phyloP scores from a whole-genome alignment of 2,329 filamentous ascomycete species.

The Diaporthe sp. region DNA sequence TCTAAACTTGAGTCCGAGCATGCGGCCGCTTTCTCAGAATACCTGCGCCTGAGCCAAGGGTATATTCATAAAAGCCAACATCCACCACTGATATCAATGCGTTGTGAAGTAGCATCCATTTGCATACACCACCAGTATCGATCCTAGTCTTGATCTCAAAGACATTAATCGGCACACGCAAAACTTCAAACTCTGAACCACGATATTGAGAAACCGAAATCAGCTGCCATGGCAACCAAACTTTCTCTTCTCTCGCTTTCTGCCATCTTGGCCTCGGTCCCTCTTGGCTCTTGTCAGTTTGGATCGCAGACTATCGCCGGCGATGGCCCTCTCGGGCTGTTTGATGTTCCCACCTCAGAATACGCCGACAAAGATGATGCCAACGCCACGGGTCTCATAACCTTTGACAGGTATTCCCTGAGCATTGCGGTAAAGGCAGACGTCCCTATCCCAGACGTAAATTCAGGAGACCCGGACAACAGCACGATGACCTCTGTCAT shows the following conservation, averaged over 20 bases:
- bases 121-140: not conserved
- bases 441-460: not conserved
- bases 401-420: not conserved
- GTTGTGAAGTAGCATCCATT: not conserved
- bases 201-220: not conserved
- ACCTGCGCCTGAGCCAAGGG: not conserved
- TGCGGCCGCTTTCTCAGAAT: not conserved
- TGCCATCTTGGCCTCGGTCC: not conserved
- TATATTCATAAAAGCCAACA: not conserved
- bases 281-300: not conserved
- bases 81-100: not conserved
- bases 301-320: not conserved
- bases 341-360: not conserved
- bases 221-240: not conserved
- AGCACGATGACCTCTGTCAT: slow-evolving; percentile 8
- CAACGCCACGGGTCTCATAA: slow-evolving; percentile 6
- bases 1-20: not conserved
- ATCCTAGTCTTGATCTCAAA: not conserved
- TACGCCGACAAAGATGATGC: not conserved
- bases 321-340: not conserved
- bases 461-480: not conserved
- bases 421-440: slow-evolving; percentile 1
- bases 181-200: no score
- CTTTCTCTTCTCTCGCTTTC: not conserved
- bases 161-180: no score